Evolutionary conservation across 148 eudicot genomes (phyloP).

Genomic region (Nepenthes gracilis): DNA sequence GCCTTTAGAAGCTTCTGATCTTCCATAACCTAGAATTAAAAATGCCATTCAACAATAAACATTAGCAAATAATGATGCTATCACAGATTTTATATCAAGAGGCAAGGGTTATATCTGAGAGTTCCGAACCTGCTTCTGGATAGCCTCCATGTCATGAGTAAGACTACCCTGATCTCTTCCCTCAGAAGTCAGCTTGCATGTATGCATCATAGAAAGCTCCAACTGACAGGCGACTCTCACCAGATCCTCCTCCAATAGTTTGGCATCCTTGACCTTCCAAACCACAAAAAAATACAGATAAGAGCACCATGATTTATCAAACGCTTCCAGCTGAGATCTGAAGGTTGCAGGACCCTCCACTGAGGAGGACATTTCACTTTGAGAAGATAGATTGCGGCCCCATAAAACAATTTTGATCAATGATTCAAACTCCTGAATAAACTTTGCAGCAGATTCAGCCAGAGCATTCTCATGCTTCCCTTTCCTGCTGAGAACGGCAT

Average conservation of each 20-base stretch:
- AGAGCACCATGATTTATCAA: slow-evolving; percentile 95
- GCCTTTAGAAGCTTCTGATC: slow-evolving; percentile 83
- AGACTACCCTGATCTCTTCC: slow-evolving; percentile 43
- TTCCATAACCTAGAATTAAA: slow-evolving; percentile 43
- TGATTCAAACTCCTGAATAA: slow-evolving; percentile 66
- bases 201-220: slow-evolving; percentile 94
- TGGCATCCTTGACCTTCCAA: slow-evolving; percentile 95
- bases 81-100: background rate
- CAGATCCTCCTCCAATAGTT: slow-evolving; percentile 80
- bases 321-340: slow-evolving; percentile 65
- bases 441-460: slow-evolving; percentile 68
- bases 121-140: slow-evolving; percentile 70
- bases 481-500: slow-evolving; percentile 84
- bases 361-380: slow-evolving; percentile 9
- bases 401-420: slow-evolving; percentile 38
- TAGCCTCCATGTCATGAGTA: slow-evolving; percentile 88
- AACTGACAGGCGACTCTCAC: slow-evolving; percentile 93
- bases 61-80: background rate
- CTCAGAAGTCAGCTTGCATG: slow-evolving; percentile 66
- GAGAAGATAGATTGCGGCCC: slow-evolving; percentile 15
- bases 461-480: slow-evolving; percentile 72
- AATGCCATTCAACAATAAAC: slow-evolving; percentile 1
- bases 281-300: slow-evolving; percentile 76
- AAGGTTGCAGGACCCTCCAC: slow-evolving; percentile 22
- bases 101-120: background rate